phyloP scores from a whole-genome alignment of 2,329 filamentous ascomycete genomes.

The Apiospora arundinis region DNA sequence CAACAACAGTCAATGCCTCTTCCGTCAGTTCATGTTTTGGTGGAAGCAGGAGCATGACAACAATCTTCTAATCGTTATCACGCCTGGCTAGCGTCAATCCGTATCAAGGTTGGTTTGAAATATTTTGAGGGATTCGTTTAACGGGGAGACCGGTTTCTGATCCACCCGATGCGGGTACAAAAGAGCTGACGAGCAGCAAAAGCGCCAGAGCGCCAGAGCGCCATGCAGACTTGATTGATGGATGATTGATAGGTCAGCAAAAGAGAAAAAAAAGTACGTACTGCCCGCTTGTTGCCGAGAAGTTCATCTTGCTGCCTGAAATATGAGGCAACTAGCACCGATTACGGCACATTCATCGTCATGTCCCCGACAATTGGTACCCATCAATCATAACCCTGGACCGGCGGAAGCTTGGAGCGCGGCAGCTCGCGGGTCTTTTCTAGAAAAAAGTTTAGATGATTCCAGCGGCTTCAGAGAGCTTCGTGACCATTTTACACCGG shows the following conservation, averaged over 20 bases:
- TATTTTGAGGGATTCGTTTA: constrained; percentile 2
- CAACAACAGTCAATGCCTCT: background rate
- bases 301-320: background rate
- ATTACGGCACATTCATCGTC: constrained; percentile 14
- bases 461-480: constrained; percentile 26
- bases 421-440: constrained; percentile 12
- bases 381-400: background rate
- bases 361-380: constrained; percentile 1
- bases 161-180: background rate
- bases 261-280: background rate
- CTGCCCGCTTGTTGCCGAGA: background rate
- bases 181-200: background rate
- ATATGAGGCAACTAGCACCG: background rate
- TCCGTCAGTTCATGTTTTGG: background rate
- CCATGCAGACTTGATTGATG: background rate
- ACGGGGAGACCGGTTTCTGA: background rate
- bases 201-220: background rate
- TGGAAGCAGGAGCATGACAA: constrained; percentile 7
- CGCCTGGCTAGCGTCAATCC: background rate
- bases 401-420: constrained; percentile 1
- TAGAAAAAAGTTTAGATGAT: constrained; percentile 26
- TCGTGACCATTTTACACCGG: background rate
- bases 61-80: constrained; percentile 9
- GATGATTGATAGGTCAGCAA: background rate
- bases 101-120: background rate